Evolutionary conservation across 257 asterid species (phyloP), one percentile per base, ranked within the genome.

Genomic region (Nicotiana tomentosiformis): DNA sequence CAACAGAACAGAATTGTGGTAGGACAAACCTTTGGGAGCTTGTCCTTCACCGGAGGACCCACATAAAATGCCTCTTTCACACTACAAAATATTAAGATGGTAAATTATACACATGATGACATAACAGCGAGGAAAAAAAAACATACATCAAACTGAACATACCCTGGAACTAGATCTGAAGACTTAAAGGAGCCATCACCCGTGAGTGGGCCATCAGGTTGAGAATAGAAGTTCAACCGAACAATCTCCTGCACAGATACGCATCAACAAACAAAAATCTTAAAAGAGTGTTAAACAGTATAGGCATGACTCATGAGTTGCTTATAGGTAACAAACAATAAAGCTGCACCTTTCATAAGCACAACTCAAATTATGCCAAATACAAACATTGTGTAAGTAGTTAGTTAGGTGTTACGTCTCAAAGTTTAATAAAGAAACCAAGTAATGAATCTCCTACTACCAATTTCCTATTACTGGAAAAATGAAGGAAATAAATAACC

Each of bases 201-300:
- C 80, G 70, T 89, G 79, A 94, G 87, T 9, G 98, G 98, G 84
- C 98, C 98, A 93, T 96, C 99, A 83, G 99, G 99, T 87, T 93
- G 95, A 80, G 91, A 12, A 87, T 91, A 96, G 84, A 96, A 96
- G 89, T 92, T 93, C 90, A 96, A 89, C 72, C 86, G 90, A 78
- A 96, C 77, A 35, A 86, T 85, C 60, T 96, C 98, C 98, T 96
- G 82, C 51, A 79, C 55, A 65, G 67, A 32, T 32, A 77, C 37
- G 69, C 37, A 80, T 61, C 20, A 20, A 66, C 81, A 84, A 85
- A 60, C 85, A 49, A 82, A 82, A 29, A 68, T 43, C 16, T 56
- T 82, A 65, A 49, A 30, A 66, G 70, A 66, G 62, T 15, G 79
- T 46, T 37, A 7, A 14, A 14, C 80, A 23, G 62, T 7, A 26